These are phyloP conservation scores for Curvularia sp. DNA, from an alignment of 2,329 filamentous ascomycete genomes.

Conservation along the genomic window DNA sequence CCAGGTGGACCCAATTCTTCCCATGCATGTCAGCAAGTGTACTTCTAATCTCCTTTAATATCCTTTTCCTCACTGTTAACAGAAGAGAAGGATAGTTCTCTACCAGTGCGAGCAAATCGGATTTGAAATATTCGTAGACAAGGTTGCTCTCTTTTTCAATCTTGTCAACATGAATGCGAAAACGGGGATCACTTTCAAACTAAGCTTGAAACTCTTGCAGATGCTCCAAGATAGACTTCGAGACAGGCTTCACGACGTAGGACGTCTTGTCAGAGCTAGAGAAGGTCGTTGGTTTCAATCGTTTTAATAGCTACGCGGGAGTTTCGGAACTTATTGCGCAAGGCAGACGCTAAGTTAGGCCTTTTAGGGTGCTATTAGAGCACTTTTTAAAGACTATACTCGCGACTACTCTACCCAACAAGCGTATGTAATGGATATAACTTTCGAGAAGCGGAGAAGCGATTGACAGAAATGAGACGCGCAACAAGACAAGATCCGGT, in stretches of 20 bases:
- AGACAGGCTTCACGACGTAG: constrained; percentile 14
- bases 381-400: constrained; percentile 14
- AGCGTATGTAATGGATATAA: too few relatives aligned
- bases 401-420: constrained; percentile 15
- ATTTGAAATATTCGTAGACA: neutral
- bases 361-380: constrained; percentile 16
- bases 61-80: constrained; percentile 12
- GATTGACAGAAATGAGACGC: too few relatives aligned
- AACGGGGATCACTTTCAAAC: constrained; percentile 8
- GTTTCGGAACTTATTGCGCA: neutral
- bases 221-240: constrained; percentile 12
- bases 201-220: constrained; percentile 11
- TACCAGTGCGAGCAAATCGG: constrained; percentile 13
- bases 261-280: constrained; percentile 4
- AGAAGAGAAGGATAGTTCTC: constrained; percentile 12
- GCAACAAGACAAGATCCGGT: too few relatives aligned
- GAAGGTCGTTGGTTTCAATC: neutral
- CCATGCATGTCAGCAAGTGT: constrained; percentile 15
- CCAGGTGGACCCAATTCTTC: constrained; percentile 17
- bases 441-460: too few relatives aligned
- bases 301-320: too few relatives aligned
- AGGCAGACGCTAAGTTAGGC: constrained; percentile 13
- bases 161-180: neutral
- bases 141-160: neutral
- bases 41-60: constrained; percentile 10